Evolutionary conservation across 2,329 filamentous ascomycete genomes (phyloP).

Genomic region (Epichloe festucae): DNA sequence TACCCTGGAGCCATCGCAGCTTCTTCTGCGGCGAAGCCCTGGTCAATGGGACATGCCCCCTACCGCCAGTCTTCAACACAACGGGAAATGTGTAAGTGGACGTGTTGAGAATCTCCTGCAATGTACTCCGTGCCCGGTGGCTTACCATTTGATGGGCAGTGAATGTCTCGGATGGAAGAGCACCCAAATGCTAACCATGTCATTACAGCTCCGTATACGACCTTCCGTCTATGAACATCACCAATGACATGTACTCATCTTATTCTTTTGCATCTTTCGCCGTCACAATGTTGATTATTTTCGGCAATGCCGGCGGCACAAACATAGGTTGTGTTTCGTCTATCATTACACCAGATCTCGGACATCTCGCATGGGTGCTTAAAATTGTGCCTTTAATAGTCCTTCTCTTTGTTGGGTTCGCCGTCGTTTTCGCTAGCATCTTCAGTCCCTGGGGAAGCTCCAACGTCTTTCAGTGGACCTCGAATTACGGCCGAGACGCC

Average conservation of each 20-base stretch:
- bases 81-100: constrained; percentile 11
- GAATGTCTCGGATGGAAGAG: neutral
- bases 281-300: constrained; percentile 59
- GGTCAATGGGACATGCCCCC: constrained; percentile 55
- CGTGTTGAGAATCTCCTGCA: neutral
- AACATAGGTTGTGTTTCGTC: constrained; percentile 69
- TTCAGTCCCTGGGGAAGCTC: constrained; percentile 89
- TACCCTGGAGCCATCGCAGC: constrained; percentile 43
- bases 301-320: constrained; percentile 52
- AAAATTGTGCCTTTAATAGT: constrained; percentile 67
- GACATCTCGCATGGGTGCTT: constrained; percentile 53
- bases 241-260: constrained; percentile 62
- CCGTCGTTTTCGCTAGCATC: constrained; percentile 72
- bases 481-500: constrained; percentile 89
- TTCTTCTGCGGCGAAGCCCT: constrained; percentile 54
- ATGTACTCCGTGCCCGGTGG: too few species aligned
- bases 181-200: constrained; percentile 6
- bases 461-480: constrained; percentile 91
- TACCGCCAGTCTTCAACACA: constrained; percentile 56
- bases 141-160: too few species aligned
- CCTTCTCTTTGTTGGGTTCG: constrained; percentile 65
- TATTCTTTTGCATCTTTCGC: constrained; percentile 80
- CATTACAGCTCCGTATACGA: constrained; percentile 13
- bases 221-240: constrained; percentile 61
- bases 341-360: constrained; percentile 74